phyloP scores from a whole-genome alignment of 768 basidiomycete genomes.

The Lepiota subincarnata region DNA sequence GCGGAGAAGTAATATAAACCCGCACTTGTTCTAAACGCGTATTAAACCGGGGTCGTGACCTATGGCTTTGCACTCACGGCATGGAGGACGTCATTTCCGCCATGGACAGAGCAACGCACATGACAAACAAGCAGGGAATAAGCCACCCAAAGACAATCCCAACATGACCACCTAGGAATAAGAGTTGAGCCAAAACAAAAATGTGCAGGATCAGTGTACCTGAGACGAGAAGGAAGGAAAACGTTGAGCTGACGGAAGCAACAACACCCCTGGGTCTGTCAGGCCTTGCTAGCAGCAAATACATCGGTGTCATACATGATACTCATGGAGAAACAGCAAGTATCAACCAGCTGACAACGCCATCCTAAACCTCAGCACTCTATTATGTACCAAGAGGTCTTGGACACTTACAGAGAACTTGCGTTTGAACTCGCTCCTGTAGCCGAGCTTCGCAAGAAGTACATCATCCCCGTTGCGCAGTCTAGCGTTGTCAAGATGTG shows the following conservation, averaged over 20 bases:
- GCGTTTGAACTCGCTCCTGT: slow-evolving; percentile 68
- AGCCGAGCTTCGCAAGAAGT: slow-evolving; percentile 62
- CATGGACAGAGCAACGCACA: slow-evolving; percentile 65
- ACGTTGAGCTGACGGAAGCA: slow-evolving; percentile 22
- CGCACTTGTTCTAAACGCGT: too few species aligned
- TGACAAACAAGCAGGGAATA: slow-evolving; percentile 65
- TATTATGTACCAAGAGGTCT: background rate
- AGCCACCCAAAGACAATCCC: slow-evolving; percentile 79
- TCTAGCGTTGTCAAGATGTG: too few species aligned
- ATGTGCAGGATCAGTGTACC: background rate
- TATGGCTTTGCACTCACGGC: slow-evolving; percentile 48
- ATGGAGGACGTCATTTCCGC: slow-evolving; percentile 71
- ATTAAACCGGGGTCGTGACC: background rate
- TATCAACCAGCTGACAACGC: background rate
- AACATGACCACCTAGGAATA: slow-evolving; percentile 62
- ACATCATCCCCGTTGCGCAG: slow-evolving; percentile 37
- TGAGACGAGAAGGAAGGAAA: slow-evolving; percentile 12
- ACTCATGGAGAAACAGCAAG: slow-evolving; percentile 36
- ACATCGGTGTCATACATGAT: too few species aligned
- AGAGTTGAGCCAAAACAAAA: background rate
- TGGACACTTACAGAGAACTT: slow-evolving; percentile 57
- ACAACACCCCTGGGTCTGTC: too few species aligned
- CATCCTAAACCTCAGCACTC: background rate
- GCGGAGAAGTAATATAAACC: too few species aligned
- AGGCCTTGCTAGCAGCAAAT: too few species aligned